Conservation (phyloP, 2,329 filamentous ascomycete genomes). For the Monosporascus sp. region DNA sequence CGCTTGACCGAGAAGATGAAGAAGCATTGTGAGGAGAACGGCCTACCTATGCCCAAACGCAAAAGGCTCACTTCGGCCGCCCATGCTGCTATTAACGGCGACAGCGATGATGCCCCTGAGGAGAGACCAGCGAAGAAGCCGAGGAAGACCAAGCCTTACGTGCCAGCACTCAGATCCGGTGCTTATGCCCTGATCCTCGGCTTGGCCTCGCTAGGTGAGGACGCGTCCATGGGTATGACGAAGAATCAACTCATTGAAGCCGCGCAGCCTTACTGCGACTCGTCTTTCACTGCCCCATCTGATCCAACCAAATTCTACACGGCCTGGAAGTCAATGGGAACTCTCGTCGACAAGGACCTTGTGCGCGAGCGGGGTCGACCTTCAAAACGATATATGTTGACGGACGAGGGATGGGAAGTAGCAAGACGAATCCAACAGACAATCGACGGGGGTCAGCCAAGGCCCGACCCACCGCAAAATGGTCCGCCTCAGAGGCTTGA, state of each 20-base stretch:
- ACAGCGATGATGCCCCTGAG: conserved; percentile 27
- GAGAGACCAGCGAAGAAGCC: conserved; percentile 49
- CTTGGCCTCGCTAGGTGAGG: conserved; percentile 54
- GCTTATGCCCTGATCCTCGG: conserved; percentile 68
- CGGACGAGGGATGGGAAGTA: conserved; percentile 74
- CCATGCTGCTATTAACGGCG: conserved; percentile 28
- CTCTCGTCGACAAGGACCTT: conserved; percentile 65
- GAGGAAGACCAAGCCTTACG: conserved; percentile 60
- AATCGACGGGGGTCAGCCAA: conserved; percentile 1
- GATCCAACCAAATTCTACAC: conserved; percentile 69
- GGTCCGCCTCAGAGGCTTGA: conserved; percentile 10
- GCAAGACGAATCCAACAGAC: conserved; percentile 58
- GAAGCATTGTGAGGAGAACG: conserved; percentile 60
- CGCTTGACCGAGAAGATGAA: conserved; percentile 58
- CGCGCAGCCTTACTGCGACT: conserved; percentile 67
- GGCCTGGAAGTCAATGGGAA: conserved; percentile 80
- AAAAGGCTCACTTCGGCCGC: conserved; percentile 37
- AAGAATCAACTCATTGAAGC: conserved; percentile 64
- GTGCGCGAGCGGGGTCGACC: conserved; percentile 68
- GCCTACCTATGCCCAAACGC: conserved; percentile 60
- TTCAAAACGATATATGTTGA: conserved; percentile 62
- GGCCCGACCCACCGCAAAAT: conserved; percentile 9
- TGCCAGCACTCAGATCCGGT: conserved; percentile 67
- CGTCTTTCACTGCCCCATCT: conserved; percentile 63
- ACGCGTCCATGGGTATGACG: conserved; percentile 52